Evolutionary conservation across 2,329 filamentous ascomycete genomes (phyloP), one percentile per base, ranked within the genome.

Genomic region (Aureobasidium vineae): DNA sequence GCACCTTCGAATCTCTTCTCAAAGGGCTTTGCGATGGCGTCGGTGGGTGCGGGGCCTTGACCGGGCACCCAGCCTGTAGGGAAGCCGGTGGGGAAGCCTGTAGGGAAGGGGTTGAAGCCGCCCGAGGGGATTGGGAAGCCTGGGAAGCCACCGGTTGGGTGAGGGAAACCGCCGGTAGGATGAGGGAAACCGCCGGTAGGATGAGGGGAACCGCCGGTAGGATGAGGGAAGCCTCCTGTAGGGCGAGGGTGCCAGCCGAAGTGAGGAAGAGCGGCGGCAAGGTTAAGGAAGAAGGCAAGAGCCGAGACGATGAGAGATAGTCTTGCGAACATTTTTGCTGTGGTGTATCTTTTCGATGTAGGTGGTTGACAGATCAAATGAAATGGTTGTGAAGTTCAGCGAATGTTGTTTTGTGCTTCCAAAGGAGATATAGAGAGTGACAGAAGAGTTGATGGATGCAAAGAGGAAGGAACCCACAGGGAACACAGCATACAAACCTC

Each of bases 51-150:
- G 11, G 47, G n/a, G 2, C 7, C 40, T 5, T 38, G 15, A 6
- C 60, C 59, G 15, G 68, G 66, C 26, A 66, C 26, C 33, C 21
- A 60, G 33, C 68, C 68, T 36, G 68, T 66, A n/a, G 68, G 67
- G 59, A 53, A 49, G n/a, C 38, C 38, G 19, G 33, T 31, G 19
- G 45, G 47, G 60, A 50, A 49, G n/a, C 63, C 53, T 11, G 53
- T 60, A 23, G 65, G 65, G 45, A 47, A 40, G 16, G 45, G 21
- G 47, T 50, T 50, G 28, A 50, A 41, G 49, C 57, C 56, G 3
- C 52, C 60, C 19, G 57, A 41, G 43, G 66, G 67, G 2, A 40
- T 13, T 26, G 47, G 59, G 36, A 57, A 65, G 26, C 67, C 63
- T 38, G 53, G 59, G 36, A 57, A 65, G 26, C 67, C 63, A 36